These are phyloP conservation scores for Yamadazyma scolyti DNA, from an alignment of 805 yeast genomes.

Conservation along the genomic window DNA sequence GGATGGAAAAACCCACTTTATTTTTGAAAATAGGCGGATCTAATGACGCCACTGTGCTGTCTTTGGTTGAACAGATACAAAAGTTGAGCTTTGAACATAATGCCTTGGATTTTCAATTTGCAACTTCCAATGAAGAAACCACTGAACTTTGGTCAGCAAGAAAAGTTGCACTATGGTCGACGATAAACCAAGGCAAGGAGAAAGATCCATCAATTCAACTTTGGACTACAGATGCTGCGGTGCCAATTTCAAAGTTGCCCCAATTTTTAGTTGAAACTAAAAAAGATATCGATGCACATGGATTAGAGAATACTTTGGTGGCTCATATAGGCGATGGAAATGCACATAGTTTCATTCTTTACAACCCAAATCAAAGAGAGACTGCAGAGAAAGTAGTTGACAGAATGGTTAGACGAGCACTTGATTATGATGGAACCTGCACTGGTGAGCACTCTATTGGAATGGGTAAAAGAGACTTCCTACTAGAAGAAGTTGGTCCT, in stretches of 20 bases:
- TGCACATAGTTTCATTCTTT: constrained; percentile 65
- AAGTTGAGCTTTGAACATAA: constrained; percentile 21
- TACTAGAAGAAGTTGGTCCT: constrained; percentile 61
- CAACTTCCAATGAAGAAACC: constrained; percentile 56
- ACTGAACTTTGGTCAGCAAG: constrained; percentile 74
- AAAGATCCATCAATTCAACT: constrained; percentile 42
- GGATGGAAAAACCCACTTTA: constrained; percentile 60
- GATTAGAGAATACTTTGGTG: constrained; percentile 55
- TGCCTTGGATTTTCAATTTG: constrained; percentile 55
- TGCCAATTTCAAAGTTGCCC: constrained; percentile 68
- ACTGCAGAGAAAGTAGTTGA: constrained; percentile 32
- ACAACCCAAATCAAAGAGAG: constrained; percentile 46
- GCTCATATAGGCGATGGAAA: constrained; percentile 89
- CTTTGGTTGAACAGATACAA: constrained; percentile 38
- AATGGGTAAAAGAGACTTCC: constrained; percentile 61
- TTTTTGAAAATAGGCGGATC: constrained; percentile 55
- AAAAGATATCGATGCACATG: constrained; percentile 50
- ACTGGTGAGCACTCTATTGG: constrained; percentile 89
- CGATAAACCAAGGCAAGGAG: constrained; percentile 30
- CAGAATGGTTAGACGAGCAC: constrained; percentile 24
- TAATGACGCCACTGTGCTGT: constrained; percentile 17
- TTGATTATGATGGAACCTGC: constrained; percentile 62
- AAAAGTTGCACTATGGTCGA: constrained; percentile 51
- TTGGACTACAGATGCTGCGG: constrained; percentile 82
- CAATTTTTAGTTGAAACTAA: constrained; percentile 60